Evolutionary conservation across 1,284 basidiomycete genomes (phyloP).

Genomic region (Marasmius sp.): DNA sequence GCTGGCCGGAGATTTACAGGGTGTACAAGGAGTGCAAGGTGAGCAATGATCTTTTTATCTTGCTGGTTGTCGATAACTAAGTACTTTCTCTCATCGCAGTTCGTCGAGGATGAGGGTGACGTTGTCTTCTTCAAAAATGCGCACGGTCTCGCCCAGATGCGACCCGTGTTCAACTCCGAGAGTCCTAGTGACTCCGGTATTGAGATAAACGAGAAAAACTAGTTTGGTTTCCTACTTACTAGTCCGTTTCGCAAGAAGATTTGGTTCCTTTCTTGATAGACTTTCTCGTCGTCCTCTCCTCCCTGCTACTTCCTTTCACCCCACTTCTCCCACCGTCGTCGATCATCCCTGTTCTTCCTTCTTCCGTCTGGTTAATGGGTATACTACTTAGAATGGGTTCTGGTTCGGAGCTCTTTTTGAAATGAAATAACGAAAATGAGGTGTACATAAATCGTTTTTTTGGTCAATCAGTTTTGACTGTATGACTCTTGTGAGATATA

Average conservation of each 20-base stretch:
- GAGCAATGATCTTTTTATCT: constrained; percentile 8
- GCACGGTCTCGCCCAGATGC: constrained; percentile 70
- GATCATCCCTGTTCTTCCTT: no score
- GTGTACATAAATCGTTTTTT: no score
- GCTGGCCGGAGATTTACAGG: constrained; percentile 79
- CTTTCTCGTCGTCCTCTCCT: neutral
- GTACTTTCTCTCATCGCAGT: constrained; percentile 41
- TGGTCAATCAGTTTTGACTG: no score
- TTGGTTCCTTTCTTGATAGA: neutral
- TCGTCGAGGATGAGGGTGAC: constrained; percentile 91
- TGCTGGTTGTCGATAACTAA: constrained; percentile 15
- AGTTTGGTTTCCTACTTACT: neutral
- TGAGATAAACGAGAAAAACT: constrained; percentile 58
- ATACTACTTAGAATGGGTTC: no score
- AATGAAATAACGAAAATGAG: no score
- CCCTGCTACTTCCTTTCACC: no score
- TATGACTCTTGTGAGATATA: no score
- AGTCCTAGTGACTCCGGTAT: constrained; percentile 84
- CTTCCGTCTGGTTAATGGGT: no score
- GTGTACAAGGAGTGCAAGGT: constrained; percentile 78
- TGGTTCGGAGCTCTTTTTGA: no score
- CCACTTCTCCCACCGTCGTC: no score
- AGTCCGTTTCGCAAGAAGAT: neutral
- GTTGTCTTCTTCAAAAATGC: constrained; percentile 93
- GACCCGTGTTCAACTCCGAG: constrained; percentile 62